Conservation (phyloP, 345 rosid species). For the Microcos paniculata region DNA sequence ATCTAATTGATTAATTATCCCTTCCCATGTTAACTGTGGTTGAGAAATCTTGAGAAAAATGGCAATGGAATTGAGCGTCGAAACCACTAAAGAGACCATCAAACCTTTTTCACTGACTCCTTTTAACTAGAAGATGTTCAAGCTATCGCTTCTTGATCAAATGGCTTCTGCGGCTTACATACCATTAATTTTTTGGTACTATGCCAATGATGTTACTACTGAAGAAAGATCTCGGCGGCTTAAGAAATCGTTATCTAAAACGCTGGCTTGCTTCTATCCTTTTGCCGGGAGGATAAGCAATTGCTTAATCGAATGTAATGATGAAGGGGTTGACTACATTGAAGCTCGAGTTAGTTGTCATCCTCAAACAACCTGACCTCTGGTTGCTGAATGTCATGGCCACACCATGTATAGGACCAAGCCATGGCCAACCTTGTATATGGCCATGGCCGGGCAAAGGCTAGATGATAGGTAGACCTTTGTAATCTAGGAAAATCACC, state of each 20-base stretch:
- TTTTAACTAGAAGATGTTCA: background rate
- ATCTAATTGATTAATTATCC: no score
- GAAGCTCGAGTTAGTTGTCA: slow-evolving; percentile 23
- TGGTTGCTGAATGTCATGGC: no score
- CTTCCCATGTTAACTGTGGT: no score
- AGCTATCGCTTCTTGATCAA: slow-evolving; percentile 30
- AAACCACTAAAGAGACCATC: no score
- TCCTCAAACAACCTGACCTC: slow-evolving; percentile 14
- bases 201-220: background rate
- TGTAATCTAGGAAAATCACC: no score
- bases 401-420: no score
- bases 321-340: slow-evolving; percentile 22
- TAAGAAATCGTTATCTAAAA: slow-evolving; percentile 25
- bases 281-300: slow-evolving; percentile 28
- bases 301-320: slow-evolving; percentile 28
- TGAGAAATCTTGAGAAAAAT: no score
- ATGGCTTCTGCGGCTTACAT: slow-evolving; percentile 14
- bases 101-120: background rate
- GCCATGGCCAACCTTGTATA: no score
- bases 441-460: no score
- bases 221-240: background rate
- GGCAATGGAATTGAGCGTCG: no score
- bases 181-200: background rate
- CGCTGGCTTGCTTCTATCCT: slow-evolving; percentile 27
- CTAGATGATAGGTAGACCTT: no score